A percentile compares a stretch with the other conserved stretches of the same genome.
Evolutionary conservation across 148 eudicot genomes (phyloP).

Genomic region (Rhododendron mucronatum): DNA sequence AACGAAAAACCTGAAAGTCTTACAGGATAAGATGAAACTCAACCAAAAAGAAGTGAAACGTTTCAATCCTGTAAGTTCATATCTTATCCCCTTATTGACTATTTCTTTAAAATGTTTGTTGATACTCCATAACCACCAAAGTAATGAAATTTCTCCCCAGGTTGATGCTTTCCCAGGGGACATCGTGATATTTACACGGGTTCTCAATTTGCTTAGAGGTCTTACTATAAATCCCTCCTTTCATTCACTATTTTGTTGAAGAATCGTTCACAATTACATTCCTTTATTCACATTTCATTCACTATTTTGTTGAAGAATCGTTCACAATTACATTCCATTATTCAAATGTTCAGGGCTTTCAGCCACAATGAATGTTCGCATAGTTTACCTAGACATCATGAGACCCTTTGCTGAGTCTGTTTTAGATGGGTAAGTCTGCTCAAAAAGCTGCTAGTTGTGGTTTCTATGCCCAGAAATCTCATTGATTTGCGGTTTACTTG

Average conservation of each 20-base stretch:
- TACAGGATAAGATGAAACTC: slow-evolving; percentile 82
- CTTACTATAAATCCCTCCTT: slow-evolving; percentile 10
- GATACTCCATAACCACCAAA: not conserved
- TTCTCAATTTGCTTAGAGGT: slow-evolving; percentile 98
- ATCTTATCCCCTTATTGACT: not conserved
- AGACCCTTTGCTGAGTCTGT: slow-evolving; percentile 99
- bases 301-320: not conserved
- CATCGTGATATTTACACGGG: slow-evolving; percentile 85
- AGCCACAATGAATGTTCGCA: slow-evolving; percentile 72
- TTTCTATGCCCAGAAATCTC: slow-evolving; percentile 6
- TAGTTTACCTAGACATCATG: slow-evolving; percentile 82
- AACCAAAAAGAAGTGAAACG: slow-evolving; percentile 74
- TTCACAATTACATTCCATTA: not conserved
- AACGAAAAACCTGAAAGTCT: slow-evolving; percentile 54
- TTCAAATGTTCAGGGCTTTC: slow-evolving; percentile 71
- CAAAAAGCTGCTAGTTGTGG: not conserved
- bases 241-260: not conserved
- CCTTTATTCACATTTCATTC: slow-evolving; percentile 7
- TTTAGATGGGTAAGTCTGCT: slow-evolving; percentile 60
- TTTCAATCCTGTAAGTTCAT: slow-evolving; percentile 84
- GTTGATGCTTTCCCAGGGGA: slow-evolving; percentile 99
- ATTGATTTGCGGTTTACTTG: slow-evolving; percentile 15
- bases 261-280: not conserved
- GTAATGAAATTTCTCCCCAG: slow-evolving; percentile 36
- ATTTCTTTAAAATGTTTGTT: not conserved